Conservation (phyloP, 805 yeast genomes). For the Kluyveromyces wickerhamii region DNA sequence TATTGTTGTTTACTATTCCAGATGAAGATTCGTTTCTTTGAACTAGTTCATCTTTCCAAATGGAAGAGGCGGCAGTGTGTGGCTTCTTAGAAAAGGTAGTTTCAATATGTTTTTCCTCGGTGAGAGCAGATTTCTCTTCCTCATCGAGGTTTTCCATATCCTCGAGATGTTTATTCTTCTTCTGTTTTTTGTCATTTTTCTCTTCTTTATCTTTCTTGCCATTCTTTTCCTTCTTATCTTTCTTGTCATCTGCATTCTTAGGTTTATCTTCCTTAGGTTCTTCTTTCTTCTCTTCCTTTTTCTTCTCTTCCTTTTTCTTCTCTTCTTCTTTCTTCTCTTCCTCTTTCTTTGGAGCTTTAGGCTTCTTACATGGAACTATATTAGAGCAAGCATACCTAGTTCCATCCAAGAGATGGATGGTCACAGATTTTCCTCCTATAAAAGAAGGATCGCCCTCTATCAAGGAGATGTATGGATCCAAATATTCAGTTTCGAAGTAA, state of each 20-base stretch:
- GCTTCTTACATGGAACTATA: slow-evolving; percentile 25
- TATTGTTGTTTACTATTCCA: not conserved
- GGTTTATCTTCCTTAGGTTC: slow-evolving; percentile 1
- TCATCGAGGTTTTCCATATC: slow-evolving; percentile 1
- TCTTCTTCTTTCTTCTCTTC: slow-evolving; percentile 1
- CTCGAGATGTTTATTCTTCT: not conserved
- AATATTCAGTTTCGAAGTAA: slow-evolving; percentile 54
- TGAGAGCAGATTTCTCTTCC: slow-evolving; percentile 3
- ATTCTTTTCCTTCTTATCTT: not conserved
- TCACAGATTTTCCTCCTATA: slow-evolving; percentile 50
- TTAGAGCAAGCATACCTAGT: slow-evolving; percentile 58
- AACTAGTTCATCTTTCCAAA: not conserved
- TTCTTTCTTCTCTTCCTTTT: slow-evolving; percentile 1
- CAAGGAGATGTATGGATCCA: slow-evolving; percentile 60
- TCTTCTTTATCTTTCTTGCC: not conserved
- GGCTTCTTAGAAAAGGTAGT: not conserved
- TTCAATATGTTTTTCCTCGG: slow-evolving; percentile 2
- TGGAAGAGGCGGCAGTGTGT: not conserved
- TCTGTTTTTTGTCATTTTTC: slow-evolving; percentile 4
- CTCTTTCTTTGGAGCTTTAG: slow-evolving; percentile 1
- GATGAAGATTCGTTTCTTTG: not conserved
- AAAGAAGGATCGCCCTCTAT: slow-evolving; percentile 47
- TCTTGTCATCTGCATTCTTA: slow-evolving; percentile 2
- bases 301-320: not conserved
- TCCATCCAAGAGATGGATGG: slow-evolving; percentile 47